Percentiles rank a stretch among this genome's conserved stretches.
phyloP scores from a whole-genome alignment of 2,329 filamentous ascomycete genomes.

The Pyrenochaeta sp. region DNA sequence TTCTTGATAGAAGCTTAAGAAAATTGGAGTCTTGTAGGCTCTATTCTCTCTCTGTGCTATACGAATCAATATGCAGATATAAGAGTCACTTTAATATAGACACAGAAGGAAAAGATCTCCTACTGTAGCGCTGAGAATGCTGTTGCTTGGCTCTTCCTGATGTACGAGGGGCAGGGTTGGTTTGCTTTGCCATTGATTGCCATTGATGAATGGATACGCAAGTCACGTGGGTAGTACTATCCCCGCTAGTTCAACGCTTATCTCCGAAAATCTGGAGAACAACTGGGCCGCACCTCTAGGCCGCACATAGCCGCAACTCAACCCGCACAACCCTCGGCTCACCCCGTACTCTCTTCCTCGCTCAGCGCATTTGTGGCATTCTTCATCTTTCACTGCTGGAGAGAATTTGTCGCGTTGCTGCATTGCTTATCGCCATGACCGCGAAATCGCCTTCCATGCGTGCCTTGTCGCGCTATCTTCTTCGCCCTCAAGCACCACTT shows the following conservation, averaged over 20 bases:
- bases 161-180: too few species aligned
- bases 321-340: conserved; percentile 22
- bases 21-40: too few species aligned
- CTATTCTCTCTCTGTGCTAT: too few species aligned
- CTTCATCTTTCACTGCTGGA: background rate
- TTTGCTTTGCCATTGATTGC: too few species aligned
- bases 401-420: conserved; percentile 2
- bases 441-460: conserved; percentile 40
- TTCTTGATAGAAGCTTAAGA: too few species aligned
- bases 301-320: conserved; percentile 25
- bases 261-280: conserved; percentile 27
- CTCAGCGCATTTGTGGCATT: conserved; percentile 6
- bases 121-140: too few species aligned
- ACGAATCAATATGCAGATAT: too few species aligned
- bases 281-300: too few species aligned
- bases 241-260: conserved; percentile 7
- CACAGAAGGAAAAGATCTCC: too few species aligned
- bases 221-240: conserved; percentile 8
- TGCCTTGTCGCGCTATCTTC: conserved; percentile 38
- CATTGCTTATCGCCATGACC: conserved; percentile 27
- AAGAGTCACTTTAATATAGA: too few species aligned
- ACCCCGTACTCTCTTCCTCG: conserved; percentile 1
- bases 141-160: too few species aligned
- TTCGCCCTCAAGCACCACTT: conserved; percentile 35
- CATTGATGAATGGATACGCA: too few species aligned